Evolutionary conservation across 192 early-diverging fungal genomes (phyloP).

Genomic region (Backusella westeae): DNA sequence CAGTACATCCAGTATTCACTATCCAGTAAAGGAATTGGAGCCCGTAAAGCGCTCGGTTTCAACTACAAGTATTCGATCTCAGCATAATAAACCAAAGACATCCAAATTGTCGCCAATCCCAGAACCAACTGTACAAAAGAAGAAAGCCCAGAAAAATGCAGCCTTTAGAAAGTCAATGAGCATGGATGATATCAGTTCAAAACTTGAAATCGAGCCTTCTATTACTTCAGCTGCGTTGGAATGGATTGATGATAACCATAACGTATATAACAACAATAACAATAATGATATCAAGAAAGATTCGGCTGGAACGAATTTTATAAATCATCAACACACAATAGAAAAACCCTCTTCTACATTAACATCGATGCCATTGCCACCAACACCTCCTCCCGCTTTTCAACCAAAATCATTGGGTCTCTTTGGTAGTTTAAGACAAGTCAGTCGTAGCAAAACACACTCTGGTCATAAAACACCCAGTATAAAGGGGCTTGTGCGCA

Average conservation of each 20-base stretch:
- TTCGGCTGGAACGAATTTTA: conserved; percentile 8
- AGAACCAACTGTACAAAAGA: background rate
- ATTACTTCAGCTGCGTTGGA: conserved; percentile 4
- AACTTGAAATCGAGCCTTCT: background rate
- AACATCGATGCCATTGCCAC: background rate
- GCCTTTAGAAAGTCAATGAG: conserved; percentile 1
- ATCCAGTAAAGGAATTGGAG: background rate
- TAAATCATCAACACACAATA: background rate
- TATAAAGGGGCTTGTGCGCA: conserved; percentile 14
- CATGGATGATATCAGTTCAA: background rate
- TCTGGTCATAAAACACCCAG: background rate
- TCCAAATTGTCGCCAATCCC: background rate
- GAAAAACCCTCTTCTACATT: background rate
- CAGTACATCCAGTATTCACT: conserved; percentile 3
- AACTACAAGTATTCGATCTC: background rate
- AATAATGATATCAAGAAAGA: background rate
- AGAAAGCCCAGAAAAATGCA: background rate
- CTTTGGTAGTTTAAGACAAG: conserved; percentile 18
- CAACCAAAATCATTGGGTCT: conserved; percentile 10
- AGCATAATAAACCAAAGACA: background rate
- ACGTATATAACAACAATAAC: background rate
- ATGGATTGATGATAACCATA: conserved; percentile 7
- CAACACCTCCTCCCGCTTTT: background rate
- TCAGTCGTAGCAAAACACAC: conserved; percentile 1
- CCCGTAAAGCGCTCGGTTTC: background rate